Conservation (phyloP, 2,329 filamentous ascomycete species). For the Alternaria sp. region DNA sequence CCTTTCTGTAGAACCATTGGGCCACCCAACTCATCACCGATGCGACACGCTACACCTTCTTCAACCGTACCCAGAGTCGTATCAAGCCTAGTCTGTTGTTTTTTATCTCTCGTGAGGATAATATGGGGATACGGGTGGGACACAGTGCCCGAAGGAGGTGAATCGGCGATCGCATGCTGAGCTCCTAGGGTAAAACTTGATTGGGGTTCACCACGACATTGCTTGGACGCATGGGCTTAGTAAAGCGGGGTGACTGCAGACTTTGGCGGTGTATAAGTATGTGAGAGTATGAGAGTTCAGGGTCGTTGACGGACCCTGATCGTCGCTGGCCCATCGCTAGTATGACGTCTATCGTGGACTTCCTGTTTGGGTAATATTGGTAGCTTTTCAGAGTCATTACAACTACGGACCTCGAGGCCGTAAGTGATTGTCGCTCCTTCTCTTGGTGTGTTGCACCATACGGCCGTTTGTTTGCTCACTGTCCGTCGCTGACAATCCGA, state of each 20-base stretch:
- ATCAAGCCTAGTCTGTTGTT: background rate
- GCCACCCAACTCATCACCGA: slow-evolving; percentile 1
- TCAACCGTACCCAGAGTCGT: background rate
- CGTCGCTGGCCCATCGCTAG: background rate
- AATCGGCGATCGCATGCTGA: slow-evolving; percentile 21
- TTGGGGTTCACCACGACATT: background rate
- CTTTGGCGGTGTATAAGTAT: slow-evolving; percentile 4
- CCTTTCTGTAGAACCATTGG: background rate
- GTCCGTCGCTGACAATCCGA: background rate
- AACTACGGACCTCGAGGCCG: background rate
- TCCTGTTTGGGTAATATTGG: slow-evolving; percentile 1
- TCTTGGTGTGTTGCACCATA: background rate
- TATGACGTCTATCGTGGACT: slow-evolving; percentile 12
- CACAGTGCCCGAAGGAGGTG: background rate
- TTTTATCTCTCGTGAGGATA: background rate
- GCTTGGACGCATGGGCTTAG: slow-evolving; percentile 7
- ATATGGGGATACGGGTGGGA: slow-evolving; percentile 1
- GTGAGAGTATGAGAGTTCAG: background rate
- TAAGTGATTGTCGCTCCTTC: background rate
- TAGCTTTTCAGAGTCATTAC: background rate
- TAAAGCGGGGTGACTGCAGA: slow-evolving; percentile 12
- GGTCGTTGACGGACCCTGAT: slow-evolving; percentile 2
- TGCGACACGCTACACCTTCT: slow-evolving; percentile 2
- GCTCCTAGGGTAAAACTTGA: slow-evolving; percentile 10
- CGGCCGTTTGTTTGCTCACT: background rate